These are phyloP conservation scores for Trichoderma koningii DNA, from an alignment of 2,329 filamentous ascomycete genomes.

Conservation along the genomic window DNA sequence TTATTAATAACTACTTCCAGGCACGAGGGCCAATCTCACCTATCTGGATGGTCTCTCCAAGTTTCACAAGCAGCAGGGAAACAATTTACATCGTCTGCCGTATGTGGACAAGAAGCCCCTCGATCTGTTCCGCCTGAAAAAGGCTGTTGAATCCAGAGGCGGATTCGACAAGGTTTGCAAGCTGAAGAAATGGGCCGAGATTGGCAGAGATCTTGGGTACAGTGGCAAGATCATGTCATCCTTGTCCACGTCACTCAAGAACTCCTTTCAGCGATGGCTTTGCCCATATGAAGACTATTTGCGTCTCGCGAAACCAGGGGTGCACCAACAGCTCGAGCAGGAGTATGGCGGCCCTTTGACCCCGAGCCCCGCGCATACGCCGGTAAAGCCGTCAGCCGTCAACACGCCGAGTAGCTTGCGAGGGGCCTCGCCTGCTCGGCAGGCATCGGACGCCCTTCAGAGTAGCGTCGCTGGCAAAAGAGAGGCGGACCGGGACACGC, in stretches of 20 bases:
- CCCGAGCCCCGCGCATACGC: slow-evolving; percentile 68
- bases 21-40: slow-evolving; percentile 90
- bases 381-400: slow-evolving; percentile 66
- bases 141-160: slow-evolving; percentile 90
- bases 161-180: slow-evolving; percentile 98
- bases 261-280: slow-evolving; percentile 96
- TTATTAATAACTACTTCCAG: slow-evolving; percentile 52
- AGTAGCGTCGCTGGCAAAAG: slow-evolving; percentile 49
- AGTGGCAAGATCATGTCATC: slow-evolving; percentile 99
- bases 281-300: slow-evolving; percentile 96
- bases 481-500: slow-evolving; percentile 51
- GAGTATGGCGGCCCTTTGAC: slow-evolving; percentile 93
- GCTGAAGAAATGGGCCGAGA: slow-evolving; percentile 98
- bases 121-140: slow-evolving; percentile 93
- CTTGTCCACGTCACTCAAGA: slow-evolving; percentile 94
- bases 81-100: slow-evolving; percentile 87
- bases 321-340: slow-evolving; percentile 92
- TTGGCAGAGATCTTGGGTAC: slow-evolving; percentile 92
- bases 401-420: slow-evolving; percentile 61
- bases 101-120: slow-evolving; percentile 97
- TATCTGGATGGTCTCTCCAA: slow-evolving; percentile 94
- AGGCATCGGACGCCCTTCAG: slow-evolving; percentile 57
- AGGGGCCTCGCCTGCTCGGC: slow-evolving; percentile 67
- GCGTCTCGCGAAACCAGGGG: slow-evolving; percentile 84
- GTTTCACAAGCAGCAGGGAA: slow-evolving; percentile 96